Evolutionary conservation across 768 basidiomycete species (phyloP), one percentile per base, ranked within the genome.

Genomic region (Psilocybe cubensis): DNA sequence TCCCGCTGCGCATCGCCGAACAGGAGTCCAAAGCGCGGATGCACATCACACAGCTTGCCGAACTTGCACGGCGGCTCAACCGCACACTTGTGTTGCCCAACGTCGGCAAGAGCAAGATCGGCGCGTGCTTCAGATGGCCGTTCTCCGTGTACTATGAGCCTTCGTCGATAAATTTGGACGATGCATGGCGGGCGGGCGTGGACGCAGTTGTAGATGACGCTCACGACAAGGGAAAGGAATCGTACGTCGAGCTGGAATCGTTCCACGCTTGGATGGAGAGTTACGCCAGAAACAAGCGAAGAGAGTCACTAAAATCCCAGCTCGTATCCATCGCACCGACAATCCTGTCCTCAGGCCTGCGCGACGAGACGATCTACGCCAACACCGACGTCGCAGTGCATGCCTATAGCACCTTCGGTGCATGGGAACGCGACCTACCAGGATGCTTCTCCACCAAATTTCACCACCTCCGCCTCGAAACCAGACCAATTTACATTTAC

Each of bases 31-130:
- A 83, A 59, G 82, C 83, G 1, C 77, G 82, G 18, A 65, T 78
- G 7, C 86, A 87, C 68, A 68, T 88, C n/a, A 63, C 72, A 25
- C 82, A 87, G 60, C 69, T 87, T 55, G 62, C 76, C 0, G 68
- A 71, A 3, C 79, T 87, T n/a, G 81, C 85, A 0, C 66, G 67
- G 48, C 66, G 61, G 5, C 75, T 86, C 25, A 78, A 82, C 61
- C 78, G 85, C 4, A 87, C 80, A 3, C 74, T 87, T 31, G 83
- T 88, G 24, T 74, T 88, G 4, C 86, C 86, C 2, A 83, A 84
- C 56, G 84, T 86, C 3, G 81, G 81, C 6, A 80, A 81, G 56
- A 81, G 81, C 45, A 77, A 82, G 33, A 73, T 87, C 29, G 80
- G 82, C 0, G 67, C 73, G 3, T 88, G 85, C 70, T 78, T 74